Base-by-base conservation (phyloP, 257 asterid genomes). In the Jaltomata sinuosa region DNA sequence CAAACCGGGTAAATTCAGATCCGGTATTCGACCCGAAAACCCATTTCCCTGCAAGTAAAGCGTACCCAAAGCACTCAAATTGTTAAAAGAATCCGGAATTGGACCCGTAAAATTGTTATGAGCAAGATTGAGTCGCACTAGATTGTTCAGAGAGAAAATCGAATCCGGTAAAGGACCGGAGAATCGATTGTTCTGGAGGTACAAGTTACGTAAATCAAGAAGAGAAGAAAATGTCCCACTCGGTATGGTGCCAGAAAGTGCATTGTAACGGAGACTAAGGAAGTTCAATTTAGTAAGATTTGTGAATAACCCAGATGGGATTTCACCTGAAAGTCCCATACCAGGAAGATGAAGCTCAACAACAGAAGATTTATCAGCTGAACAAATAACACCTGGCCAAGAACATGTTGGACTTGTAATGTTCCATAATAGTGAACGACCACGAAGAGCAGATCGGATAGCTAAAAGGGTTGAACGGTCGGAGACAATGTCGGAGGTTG, bases 251-350 rank as follows among this genome's bases (percentile, higher is more conserved):
- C 97, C 94, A 11, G 97, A 81, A 7, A 96, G 92, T 5, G 97
- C 85, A 84, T 96, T 96, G 86, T 92, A 96, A 10, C 99, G 97
- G 79, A 96, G 97, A 85, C 99, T 96, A 16, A 96, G 91, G 10
- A 98, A 92, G 67, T 83, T 90, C 3, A 96, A 89, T 40, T 87
- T 89, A 42, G 97, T 94, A 32, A 96, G 87, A 54, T 90, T 94
- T 9, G 94, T 80, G 82, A 96, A 67, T 5, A 92, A 85, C 10
- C 89, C 88, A 5, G 91, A 81, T 40, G 98, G 98, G 5, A 96
- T 79, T 54, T 81, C 82, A 5, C 99, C 99, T 83, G 94, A 82
- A 9, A 96, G 91, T 16, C 97, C 98, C 94, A 90, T 93, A 7
- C 94, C 99, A n/a, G 99, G 99, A 53, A 94, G 88, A 67, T 87